A percentile compares a stretch with the other conserved stretches of the same genome.
These are phyloP conservation scores for Ophryocystis elektroscirrha DNA, from an alignment of 169 alveolate species.

Conservation along the genomic window DNA sequence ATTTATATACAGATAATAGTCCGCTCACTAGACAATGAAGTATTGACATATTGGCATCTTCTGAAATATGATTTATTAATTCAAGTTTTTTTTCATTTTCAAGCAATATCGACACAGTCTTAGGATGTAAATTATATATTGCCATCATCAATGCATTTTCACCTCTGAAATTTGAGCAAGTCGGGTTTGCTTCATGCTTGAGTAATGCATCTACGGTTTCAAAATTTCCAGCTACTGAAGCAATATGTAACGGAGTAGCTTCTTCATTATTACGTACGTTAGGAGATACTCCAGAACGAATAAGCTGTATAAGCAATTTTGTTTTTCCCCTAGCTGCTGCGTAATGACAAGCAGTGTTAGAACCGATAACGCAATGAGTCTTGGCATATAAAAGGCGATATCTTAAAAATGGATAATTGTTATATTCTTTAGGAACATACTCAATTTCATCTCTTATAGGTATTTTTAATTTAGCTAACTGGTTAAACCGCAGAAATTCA, in stretches of 20 bases:
- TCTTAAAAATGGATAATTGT: neutral
- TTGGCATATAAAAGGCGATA: conserved; percentile 28
- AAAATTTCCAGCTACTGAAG: conserved; percentile 43
- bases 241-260: conserved; percentile 59
- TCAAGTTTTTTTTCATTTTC: conserved; percentile 19
- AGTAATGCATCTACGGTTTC: conserved; percentile 41
- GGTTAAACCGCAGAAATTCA: neutral
- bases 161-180: conserved; percentile 35
- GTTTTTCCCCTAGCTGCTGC: conserved; percentile 53
- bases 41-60: neutral
- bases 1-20: conserved; percentile 30
- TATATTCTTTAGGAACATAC: neutral
- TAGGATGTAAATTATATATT: conserved; percentile 37
- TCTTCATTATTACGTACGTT: conserved; percentile 42
- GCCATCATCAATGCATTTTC: conserved; percentile 55
- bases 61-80: too few species aligned
- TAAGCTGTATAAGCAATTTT: conserved; percentile 36
- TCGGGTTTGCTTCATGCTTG: conserved; percentile 26
- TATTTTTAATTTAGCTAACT: neutral
- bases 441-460: neutral
- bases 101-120: conserved; percentile 28
- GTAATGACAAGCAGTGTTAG: conserved; percentile 45
- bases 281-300: conserved; percentile 41
- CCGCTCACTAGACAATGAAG: conserved; percentile 4
- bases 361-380: conserved; percentile 40